Evolutionary conservation across 352 stramenopile genomes (phyloP).

Genomic region (Pythium angustatum): DNA sequence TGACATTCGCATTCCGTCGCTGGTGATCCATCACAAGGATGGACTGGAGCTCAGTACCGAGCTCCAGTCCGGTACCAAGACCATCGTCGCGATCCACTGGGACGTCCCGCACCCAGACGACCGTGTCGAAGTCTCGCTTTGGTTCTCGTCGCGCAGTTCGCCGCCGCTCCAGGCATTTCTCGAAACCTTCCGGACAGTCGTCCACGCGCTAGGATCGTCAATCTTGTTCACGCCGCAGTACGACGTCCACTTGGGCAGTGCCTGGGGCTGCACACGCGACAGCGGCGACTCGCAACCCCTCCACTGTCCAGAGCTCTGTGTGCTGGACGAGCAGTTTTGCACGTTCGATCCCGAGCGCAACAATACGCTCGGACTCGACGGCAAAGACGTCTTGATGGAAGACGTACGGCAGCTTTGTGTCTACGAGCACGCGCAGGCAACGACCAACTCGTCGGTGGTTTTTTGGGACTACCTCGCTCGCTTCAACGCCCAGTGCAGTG

Average conservation of each 20-base stretch:
- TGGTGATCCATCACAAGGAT: conserved; percentile 32
- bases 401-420: conserved; percentile 34
- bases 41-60: conserved; percentile 24
- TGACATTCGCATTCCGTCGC: conserved; percentile 33
- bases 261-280: conserved; percentile 25
- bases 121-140: conserved; percentile 32
- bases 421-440: conserved; percentile 11
- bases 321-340: conserved; percentile 32
- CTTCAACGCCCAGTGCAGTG: conserved; percentile 31
- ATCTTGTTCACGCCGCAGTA: conserved; percentile 32
- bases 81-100: conserved; percentile 29
- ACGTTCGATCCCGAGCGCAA: conserved; percentile 39
- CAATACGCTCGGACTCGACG: conserved; percentile 29
- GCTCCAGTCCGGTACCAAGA: conserved; percentile 8
- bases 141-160: conserved; percentile 33
- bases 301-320: conserved; percentile 29
- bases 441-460: conserved; percentile 21
- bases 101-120: conserved; percentile 23
- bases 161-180: conserved; percentile 26
- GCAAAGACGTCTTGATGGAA: conserved; percentile 35
- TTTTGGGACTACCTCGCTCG: conserved; percentile 32
- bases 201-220: conserved; percentile 13
- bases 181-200: conserved; percentile 12
- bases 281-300: not conserved
- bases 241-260: conserved; percentile 23